Conservation (phyloP, 306 rosid species). For the Bauhinia variegata region DNA sequence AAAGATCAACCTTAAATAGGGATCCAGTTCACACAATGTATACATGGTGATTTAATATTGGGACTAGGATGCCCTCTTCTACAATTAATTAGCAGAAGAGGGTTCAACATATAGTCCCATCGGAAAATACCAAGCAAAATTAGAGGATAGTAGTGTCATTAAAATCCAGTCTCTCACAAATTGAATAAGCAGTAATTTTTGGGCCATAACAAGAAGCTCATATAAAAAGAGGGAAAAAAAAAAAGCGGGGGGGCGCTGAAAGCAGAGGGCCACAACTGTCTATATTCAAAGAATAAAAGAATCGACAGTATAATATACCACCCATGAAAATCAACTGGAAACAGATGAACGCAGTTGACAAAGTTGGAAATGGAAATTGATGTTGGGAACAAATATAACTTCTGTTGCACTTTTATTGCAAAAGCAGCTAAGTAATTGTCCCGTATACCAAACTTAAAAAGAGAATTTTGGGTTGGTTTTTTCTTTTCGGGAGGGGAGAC, state of each 20-base stretch:
- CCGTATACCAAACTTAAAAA: slow-evolving; percentile 7
- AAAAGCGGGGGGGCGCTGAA: too few relatives aligned
- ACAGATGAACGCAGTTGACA: slow-evolving; percentile 26
- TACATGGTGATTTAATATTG: slow-evolving; percentile 52
- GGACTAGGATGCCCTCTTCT: slow-evolving; percentile 45
- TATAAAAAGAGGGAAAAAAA: too few relatives aligned
- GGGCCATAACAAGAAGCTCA: too few relatives aligned
- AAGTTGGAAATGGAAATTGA: slow-evolving; percentile 26
- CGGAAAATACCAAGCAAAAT: background rate
- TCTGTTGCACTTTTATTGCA: slow-evolving; percentile 36
- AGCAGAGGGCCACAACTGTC: too few relatives aligned
- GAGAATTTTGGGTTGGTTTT: too few relatives aligned
- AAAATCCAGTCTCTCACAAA: too few relatives aligned
- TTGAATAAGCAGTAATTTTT: too few relatives aligned
- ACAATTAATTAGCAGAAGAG: slow-evolving; percentile 29
- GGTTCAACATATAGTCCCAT: slow-evolving; percentile 54
- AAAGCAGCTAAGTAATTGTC: slow-evolving; percentile 41
- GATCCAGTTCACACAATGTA: slow-evolving; percentile 65
- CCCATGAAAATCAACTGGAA: slow-evolving; percentile 38
- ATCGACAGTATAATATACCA: slow-evolving; percentile 32
- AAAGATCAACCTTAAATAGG: slow-evolving; percentile 58
- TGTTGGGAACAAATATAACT: slow-evolving; percentile 48
- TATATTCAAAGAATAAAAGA: background rate
- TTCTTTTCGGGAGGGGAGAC: too few relatives aligned
- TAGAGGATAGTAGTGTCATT: too few relatives aligned